Base-by-base conservation (phyloP, 495 filamentous ascomycete genomes). In the Penicillium ochrochloron region DNA sequence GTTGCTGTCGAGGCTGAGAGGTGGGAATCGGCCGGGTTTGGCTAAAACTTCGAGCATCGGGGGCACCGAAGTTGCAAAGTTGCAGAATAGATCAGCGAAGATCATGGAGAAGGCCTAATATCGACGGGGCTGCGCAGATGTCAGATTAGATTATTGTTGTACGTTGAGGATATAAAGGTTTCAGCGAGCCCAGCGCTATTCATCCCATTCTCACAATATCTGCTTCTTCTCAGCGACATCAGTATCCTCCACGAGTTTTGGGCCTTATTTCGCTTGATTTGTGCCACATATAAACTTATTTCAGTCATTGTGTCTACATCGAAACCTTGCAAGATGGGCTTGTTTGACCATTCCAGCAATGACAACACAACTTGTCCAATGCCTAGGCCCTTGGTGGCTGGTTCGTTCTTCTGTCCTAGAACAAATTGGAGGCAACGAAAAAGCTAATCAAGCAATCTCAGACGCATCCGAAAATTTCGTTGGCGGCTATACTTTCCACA, bases 401-500 rank as follows among this genome's bases (percentile, higher is more conserved):
- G 53, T 56, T 34, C 15, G 53, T 56, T 5, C 11, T 6, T 21
- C 53, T 21, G 7, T 25, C 1, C 37, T 41, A 6, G 37, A 17
- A 5, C 3, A 15, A 41, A 17, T 6, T 2, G 25, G 21, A 17
- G 7, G 12, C n/a, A 27, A 33, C 8, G 14, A 33, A 2, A 1
- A 25, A 53, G n/a, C 25, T 25, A 29, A 51, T 6, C 10, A 29
- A 29, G 3, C 17, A 14, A 34, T 11, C 23, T 19, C 23, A 69
- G 67, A 62, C 39, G 53, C 64, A 41, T 34, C 64, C 5, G 21
- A 70, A 21, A 46, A 58, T 5, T 57, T 70, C 31, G 19, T 70
- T 4, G 71, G 68, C 17, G 61, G 59, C 51, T 61, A 63, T 21
- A 66, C 64, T 29, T 74, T 74, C 57, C 64, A 71, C 33, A 59